Evolutionary conservation across 768 basidiomycete species (phyloP).

Genomic region (Lepiota brunneoincarnata): DNA sequence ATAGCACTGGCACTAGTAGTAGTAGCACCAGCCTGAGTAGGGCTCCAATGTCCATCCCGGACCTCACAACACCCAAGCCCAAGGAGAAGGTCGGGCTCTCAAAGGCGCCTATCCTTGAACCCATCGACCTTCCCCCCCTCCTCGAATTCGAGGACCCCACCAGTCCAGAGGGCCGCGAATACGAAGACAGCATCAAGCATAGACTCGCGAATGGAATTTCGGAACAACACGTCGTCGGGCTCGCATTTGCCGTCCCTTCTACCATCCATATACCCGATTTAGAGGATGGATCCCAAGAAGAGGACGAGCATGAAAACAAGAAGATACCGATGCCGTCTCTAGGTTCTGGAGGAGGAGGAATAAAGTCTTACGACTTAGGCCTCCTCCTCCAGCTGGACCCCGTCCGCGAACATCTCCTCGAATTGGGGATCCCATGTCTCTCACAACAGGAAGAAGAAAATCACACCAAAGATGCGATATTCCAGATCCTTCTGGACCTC

Average conservation of each 20-base stretch:
- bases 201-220: neutral
- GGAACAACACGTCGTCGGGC: neutral
- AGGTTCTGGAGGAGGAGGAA: neutral
- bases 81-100: no score
- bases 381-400: neutral
- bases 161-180: neutral
- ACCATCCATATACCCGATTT: neutral
- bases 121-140: neutral
- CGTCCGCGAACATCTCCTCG: neutral
- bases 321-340: neutral
- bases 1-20: no score
- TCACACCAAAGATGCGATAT: neutral
- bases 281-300: neutral
- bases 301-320: neutral
- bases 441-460: neutral
- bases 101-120: neutral
- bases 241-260: constrained; percentile 5
- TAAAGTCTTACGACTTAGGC: constrained; percentile 6
- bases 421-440: neutral
- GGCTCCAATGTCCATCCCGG: no score
- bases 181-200: neutral
- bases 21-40: no score
- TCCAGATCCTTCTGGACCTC: constrained; percentile 2
- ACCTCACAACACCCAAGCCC: no score
- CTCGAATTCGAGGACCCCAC: neutral